A percentile compares a stretch with the other conserved stretches of the same genome.
phyloP scores from a whole-genome alignment of 179 eudicot species.

The Patellifolia procumbens region DNA sequence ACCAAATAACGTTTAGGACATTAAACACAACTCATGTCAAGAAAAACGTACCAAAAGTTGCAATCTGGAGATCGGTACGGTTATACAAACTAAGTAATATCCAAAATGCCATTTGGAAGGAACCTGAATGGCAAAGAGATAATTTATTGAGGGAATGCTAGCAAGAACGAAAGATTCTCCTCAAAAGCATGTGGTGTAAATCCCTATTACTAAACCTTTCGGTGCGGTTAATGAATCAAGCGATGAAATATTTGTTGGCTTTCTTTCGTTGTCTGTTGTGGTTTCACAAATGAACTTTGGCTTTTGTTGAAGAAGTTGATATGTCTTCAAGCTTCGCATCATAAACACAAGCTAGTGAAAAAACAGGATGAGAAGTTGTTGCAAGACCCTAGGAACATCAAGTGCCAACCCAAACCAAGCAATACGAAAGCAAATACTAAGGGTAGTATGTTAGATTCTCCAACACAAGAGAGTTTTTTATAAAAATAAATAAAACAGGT shows the following conservation, averaged over 20 bases:
- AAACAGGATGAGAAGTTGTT: neutral
- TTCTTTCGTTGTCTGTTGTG: too few species aligned
- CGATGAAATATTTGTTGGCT: too few species aligned
- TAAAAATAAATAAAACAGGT: neutral
- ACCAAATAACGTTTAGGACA: neutral
- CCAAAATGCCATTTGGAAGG: too few species aligned
- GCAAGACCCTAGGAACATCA: neutral
- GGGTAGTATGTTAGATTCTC: neutral
- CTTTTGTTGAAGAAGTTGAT: neutral
- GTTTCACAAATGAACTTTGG: neutral
- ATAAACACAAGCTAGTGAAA: neutral
- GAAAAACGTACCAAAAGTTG: too few species aligned
- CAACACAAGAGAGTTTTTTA: neutral
- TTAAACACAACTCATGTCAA: neutral
- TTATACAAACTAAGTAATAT: too few species aligned
- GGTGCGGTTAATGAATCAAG: neutral
- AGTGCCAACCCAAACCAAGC: neutral
- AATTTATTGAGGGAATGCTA: neutral
- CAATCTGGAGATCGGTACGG: too few species aligned
- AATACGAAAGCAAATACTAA: neutral
- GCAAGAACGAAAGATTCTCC: neutral
- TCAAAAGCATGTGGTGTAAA: neutral
- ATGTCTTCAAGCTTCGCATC: too few species aligned
- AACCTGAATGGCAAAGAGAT: neutral
- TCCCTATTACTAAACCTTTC: neutral